Conservation (phyloP, 495 filamentous ascomycete genomes). For the Cetradonia linearis region DNA sequence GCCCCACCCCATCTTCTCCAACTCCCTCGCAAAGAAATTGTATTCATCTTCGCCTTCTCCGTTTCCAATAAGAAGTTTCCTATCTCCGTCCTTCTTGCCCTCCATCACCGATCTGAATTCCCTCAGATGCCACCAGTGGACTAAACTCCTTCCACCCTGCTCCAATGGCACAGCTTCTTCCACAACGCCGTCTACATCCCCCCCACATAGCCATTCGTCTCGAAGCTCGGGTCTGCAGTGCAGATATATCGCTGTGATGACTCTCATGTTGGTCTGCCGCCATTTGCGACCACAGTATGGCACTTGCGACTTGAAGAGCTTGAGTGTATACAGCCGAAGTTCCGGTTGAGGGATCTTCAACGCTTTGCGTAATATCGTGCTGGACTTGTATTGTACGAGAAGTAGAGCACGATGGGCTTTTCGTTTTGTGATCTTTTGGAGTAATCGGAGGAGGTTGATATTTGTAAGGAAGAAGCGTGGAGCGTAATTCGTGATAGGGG, state of each 20-base stretch:
- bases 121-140: constrained; percentile 85
- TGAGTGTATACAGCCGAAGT: constrained; percentile 86
- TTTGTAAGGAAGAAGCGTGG: constrained; percentile 88
- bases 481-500: constrained; percentile 81
- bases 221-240: constrained; percentile 85
- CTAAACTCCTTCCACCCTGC: constrained; percentile 74
- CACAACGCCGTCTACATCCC: constrained; percentile 82
- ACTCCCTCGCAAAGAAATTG: constrained; percentile 82
- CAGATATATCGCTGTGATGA: constrained; percentile 92
- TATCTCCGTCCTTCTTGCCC: constrained; percentile 31
- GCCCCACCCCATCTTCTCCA: constrained; percentile 70
- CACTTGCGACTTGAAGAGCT: constrained; percentile 95
- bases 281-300: constrained; percentile 97
- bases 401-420: constrained; percentile 90
- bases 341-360: constrained; percentile 83
- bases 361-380: constrained; percentile 75
- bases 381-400: constrained; percentile 88
- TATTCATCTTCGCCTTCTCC: constrained; percentile 61
- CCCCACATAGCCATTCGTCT: constrained; percentile 90
- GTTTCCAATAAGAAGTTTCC: background rate
- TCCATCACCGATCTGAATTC: constrained; percentile 74
- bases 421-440: constrained; percentile 93
- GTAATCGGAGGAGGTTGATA: constrained; percentile 87
- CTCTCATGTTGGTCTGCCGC: constrained; percentile 96
- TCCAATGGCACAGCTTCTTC: constrained; percentile 86